Percentiles rank a stretch among this genome's conserved stretches.
Conservation (phyloP, 345 rosid species). For the Odontarrhena argentea region DNA sequence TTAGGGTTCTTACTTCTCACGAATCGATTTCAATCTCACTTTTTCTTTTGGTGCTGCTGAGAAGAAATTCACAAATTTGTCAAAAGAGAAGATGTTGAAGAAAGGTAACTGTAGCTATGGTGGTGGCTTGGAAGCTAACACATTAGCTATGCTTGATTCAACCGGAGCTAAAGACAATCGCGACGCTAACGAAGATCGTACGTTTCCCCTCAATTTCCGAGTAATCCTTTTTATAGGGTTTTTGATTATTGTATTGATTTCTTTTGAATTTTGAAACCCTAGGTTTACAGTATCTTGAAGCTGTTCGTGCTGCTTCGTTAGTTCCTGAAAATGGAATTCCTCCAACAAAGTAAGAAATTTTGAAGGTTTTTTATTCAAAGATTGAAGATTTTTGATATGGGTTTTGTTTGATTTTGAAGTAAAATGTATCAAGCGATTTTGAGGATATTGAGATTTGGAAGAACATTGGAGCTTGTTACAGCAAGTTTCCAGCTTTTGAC, state of each 20-base stretch:
- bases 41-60: not conserved
- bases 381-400: not conserved
- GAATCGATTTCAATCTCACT: not conserved
- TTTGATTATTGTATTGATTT: too few relatives aligned
- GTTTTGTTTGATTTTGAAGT: slow-evolving; percentile 38
- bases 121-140: slow-evolving; percentile 67
- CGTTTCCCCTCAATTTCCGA: slow-evolving; percentile 11
- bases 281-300: slow-evolving; percentile 80
- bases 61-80: not conserved
- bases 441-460: slow-evolving; percentile 60
- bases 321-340: slow-evolving; percentile 51
- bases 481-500: slow-evolving; percentile 72
- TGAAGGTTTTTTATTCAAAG: not conserved
- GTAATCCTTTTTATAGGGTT: too few relatives aligned
- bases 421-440: slow-evolving; percentile 78
- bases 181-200: slow-evolving; percentile 69
- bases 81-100: slow-evolving; percentile 35
- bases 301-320: slow-evolving; percentile 66
- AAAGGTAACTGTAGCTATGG: slow-evolving; percentile 37
- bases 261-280: not conserved
- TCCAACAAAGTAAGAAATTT: slow-evolving; percentile 55
- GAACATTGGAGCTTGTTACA: slow-evolving; percentile 63
- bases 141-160: slow-evolving; percentile 69
- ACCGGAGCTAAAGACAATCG: slow-evolving; percentile 50
- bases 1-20: slow-evolving; percentile 20